Evolutionary conservation across 441 rosid species (phyloP).

Genomic region (Gossypium schwendimanii): DNA sequence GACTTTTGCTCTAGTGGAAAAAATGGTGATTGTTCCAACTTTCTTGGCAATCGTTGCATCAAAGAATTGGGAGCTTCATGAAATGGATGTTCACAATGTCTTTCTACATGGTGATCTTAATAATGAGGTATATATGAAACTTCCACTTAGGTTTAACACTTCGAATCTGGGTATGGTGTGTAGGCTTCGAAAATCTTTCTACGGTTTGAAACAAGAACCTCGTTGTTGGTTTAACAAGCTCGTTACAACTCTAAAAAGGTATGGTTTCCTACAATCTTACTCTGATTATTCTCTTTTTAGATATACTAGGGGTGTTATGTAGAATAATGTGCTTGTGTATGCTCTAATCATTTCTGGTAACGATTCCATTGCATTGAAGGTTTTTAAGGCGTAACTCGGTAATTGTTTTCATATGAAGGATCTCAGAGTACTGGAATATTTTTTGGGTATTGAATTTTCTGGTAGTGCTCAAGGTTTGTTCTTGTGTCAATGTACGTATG

Average conservation of each 20-base stretch:
- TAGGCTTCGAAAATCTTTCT: neutral
- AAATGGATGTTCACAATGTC: neutral
- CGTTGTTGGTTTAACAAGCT: neutral
- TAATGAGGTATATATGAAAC: neutral
- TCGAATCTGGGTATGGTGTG: neutral
- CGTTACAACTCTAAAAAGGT: no score
- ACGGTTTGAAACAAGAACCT: neutral
- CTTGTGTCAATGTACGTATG: no score
- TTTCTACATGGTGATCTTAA: neutral
- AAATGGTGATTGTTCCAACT: neutral
- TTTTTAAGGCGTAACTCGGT: neutral
- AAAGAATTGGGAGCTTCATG: neutral
- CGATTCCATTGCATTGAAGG: no score
- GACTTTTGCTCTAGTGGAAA: neutral
- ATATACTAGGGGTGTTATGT: neutral
- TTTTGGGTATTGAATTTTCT: neutral
- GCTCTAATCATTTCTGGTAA: neutral
- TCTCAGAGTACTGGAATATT: no score
- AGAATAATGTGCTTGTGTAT: no score
- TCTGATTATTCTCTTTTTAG: neutral
- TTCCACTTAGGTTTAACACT: neutral
- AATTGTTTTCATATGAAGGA: neutral
- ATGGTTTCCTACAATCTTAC: neutral
- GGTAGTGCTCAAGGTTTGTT: neutral
- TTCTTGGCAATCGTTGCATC: neutral